phyloP scores from a whole-genome alignment of 306 rosid species.

The Glycine latifolia region DNA sequence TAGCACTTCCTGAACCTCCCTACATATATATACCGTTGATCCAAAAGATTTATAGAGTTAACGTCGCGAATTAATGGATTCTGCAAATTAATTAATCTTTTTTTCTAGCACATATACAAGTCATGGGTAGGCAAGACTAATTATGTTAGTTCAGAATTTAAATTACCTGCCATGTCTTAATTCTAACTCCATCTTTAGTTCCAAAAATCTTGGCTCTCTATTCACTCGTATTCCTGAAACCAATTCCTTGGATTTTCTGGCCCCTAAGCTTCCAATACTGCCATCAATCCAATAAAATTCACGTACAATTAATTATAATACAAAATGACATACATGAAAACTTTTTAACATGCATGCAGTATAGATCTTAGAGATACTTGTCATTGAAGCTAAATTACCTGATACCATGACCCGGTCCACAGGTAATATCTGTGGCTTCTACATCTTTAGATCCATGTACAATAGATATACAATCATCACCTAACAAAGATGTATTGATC shows the following conservation, averaged over 20 bases:
- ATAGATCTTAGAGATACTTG: not conserved
- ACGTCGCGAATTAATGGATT: too few relatives aligned
- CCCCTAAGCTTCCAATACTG: slow-evolving; percentile 88
- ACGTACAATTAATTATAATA: too few relatives aligned
- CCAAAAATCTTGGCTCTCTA: slow-evolving; percentile 74
- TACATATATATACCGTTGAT: slow-evolving; percentile 16
- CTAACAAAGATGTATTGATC: slow-evolving; percentile 40
- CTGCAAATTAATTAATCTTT: too few relatives aligned
- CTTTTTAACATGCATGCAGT: too few relatives aligned
- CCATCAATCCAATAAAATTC: slow-evolving; percentile 18
- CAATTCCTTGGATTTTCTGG: slow-evolving; percentile 51
- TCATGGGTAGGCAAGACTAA: not conserved
- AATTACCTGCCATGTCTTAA: slow-evolving; percentile 86
- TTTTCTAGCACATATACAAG: too few relatives aligned
- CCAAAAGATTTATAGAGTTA: too few relatives aligned
- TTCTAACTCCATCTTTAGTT: slow-evolving; percentile 79
- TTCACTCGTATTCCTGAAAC: slow-evolving; percentile 69
- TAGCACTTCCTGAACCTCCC: slow-evolving; percentile 88
- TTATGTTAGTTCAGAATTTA: not conserved
- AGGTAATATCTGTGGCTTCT: slow-evolving; percentile 62
- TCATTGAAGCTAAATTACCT: slow-evolving; percentile 51
- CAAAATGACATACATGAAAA: not conserved
- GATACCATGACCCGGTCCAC: slow-evolving; percentile 96
- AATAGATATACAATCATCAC: slow-evolving; percentile 91
- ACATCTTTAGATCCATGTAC: slow-evolving; percentile 69